Base-by-base conservation (phyloP, 106 monocot species). In the Dioscorea alata region DNA sequence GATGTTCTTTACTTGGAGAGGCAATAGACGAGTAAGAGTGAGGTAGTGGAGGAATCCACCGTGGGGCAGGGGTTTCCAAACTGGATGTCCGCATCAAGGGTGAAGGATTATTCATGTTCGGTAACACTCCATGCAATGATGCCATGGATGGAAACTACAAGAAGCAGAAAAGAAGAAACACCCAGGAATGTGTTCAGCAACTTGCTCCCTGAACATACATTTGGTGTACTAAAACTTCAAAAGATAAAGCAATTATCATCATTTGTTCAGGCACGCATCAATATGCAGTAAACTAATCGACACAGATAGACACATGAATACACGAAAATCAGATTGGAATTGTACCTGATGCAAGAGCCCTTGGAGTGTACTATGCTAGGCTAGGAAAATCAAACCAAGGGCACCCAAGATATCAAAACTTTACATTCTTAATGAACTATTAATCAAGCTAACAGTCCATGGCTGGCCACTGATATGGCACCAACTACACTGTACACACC, bases 101-200 rank as follows among this genome's bases (percentile, higher is more conserved):
- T 56, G 69, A 77, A 61, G 73, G 73, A 60, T 35, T 48, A 31
- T 57, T 17, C 65, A 61, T 32, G 48, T 66, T 81, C 62, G 86
- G 81, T 24, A 81, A 75, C 61, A 86, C 75, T 74, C 66, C 84
- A 53, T 85, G 83, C 51, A 82, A 25, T 62, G 88, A 73, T 32
- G 72, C 49, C 82, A 82, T 67, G 3, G 84, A 74, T 50, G 82
- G 89, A 62, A 85, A 85, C 89, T 90, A 65, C 61, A 76, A 25
- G 14, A 71, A 8, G 42, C 42, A 42, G 14, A 57, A 57, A 64
- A 59, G 23, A 49, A 65, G 23, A 67, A 69, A 18, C 32, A 20
- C 14, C 28, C 31, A 60, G 42, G 5, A 19, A 54, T 13, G 12
- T 54, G 15, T 8, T 54, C 42, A 42, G 10, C 42, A 42, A 54